Conservation (phyloP, 2,329 filamentous ascomycete genomes). For the Tolypocladium inflatum region DNA sequence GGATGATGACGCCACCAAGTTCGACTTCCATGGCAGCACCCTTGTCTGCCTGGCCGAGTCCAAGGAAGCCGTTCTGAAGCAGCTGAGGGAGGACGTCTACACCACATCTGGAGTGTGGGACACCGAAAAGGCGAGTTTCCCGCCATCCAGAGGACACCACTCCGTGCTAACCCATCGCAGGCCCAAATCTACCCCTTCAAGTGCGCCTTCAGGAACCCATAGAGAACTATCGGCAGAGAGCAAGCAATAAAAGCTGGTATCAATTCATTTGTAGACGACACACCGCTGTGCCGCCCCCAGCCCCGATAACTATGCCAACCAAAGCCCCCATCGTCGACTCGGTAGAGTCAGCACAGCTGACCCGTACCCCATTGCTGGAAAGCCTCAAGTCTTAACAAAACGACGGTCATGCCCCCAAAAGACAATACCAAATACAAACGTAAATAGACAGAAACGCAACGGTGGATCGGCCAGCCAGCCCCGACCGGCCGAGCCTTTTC, state of each 20-base stretch:
- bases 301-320: neutral
- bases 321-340: neutral
- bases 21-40: conserved; percentile 66
- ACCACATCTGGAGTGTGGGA: conserved; percentile 69
- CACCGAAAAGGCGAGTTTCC: conserved; percentile 46
- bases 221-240: neutral
- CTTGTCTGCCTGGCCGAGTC: conserved; percentile 58
- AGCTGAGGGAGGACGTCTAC: conserved; percentile 67
- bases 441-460: neutral
- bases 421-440: neutral
- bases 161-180: conserved; percentile 13
- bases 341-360: conserved; percentile 6
- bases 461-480: neutral
- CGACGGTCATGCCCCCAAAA: neutral
- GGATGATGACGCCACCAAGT: conserved; percentile 45
- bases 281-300: neutral
- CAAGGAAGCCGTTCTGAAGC: conserved; percentile 58
- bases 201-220: conserved; percentile 27
- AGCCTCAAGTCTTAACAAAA: conserved; percentile 8
- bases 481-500: neutral
- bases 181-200: conserved; percentile 42
- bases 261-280: neutral
- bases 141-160: too few relatives aligned
- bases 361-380: conserved; percentile 14
- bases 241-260: conserved; percentile 1